Percentiles rank a stretch among this genome's conserved stretches.
Conservation (phyloP, 331 rosid species). For the Malus hybrid region DNA sequence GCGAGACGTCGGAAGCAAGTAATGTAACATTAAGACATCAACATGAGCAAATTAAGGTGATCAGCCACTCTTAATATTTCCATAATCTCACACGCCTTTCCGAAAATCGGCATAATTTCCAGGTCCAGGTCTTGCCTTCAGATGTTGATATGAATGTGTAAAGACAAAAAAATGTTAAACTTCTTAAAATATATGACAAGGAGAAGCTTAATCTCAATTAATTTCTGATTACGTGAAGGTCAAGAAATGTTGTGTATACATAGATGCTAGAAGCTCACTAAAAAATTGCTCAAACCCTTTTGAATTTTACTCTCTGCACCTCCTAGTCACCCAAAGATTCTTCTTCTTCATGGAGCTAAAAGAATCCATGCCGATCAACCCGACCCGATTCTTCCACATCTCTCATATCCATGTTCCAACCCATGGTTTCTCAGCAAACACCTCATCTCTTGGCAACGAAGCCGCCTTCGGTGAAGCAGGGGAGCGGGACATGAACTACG, state of each 20-base stretch:
- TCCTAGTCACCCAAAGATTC: background rate
- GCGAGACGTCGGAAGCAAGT: background rate
- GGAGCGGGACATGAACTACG: constrained; percentile 5
- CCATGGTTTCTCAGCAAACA: constrained; percentile 1
- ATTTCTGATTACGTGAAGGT: background rate
- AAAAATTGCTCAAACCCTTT: background rate
- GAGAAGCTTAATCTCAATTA: background rate
- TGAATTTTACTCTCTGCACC: background rate
- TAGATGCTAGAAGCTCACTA: background rate
- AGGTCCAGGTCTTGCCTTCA: background rate
- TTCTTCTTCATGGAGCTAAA: constrained; percentile 8
- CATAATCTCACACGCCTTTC: background rate
- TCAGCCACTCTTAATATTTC: background rate
- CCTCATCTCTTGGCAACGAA: background rate
- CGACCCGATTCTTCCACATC: background rate
- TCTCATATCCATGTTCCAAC: background rate
- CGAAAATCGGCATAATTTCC: background rate
- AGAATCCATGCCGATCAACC: constrained; percentile 9
- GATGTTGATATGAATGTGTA: background rate
- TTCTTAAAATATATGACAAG: background rate
- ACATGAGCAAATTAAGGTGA: background rate
- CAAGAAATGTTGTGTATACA: background rate
- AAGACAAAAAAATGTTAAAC: background rate
- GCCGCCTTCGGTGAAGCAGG: background rate
- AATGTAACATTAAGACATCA: background rate